phyloP scores from a whole-genome alignment of 495 filamentous ascomycete genomes.

The Tuber umbilicatum region DNA sequence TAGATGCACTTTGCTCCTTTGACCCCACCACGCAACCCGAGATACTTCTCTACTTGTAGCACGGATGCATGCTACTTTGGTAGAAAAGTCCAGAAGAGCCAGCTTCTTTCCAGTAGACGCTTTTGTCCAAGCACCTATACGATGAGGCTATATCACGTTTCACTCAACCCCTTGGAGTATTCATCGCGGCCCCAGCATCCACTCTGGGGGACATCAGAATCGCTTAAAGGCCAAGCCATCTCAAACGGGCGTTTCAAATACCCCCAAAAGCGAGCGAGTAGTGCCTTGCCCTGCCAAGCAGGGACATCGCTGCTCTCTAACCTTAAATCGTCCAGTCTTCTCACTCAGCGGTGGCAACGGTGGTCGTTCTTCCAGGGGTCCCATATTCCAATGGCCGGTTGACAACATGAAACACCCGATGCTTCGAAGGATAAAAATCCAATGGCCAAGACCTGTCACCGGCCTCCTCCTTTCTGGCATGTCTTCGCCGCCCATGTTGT shows the following conservation, averaged over 20 bases:
- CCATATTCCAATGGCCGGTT: conserved; percentile 19
- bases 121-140: neutral
- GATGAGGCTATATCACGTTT: conserved; percentile 27
- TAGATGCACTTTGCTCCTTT: neutral
- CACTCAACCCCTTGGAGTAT: conserved; percentile 32
- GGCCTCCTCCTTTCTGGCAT: neutral
- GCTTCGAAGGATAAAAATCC: conserved; percentile 19
- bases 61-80: neutral
- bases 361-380: conserved; percentile 13
- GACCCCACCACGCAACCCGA: neutral
- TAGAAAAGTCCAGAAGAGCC: neutral
- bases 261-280: conserved; percentile 26
- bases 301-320: conserved; percentile 35
- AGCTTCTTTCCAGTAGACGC: neutral
- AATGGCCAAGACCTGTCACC: neutral
- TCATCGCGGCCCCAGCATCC: conserved; percentile 20
- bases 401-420: conserved; percentile 36
- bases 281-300: conserved; percentile 22
- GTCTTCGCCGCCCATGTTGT: neutral
- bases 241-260: conserved; percentile 36
- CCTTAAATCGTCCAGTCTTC: conserved; percentile 38
- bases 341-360: neutral
- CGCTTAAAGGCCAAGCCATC: conserved; percentile 36
- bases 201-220: conserved; percentile 23
- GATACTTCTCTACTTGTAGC: neutral